A percentile compares a stretch with the other conserved stretches of the same genome.
Conservation (phyloP, 2,329 filamentous ascomycete genomes). For the Claviceps sp. region DNA sequence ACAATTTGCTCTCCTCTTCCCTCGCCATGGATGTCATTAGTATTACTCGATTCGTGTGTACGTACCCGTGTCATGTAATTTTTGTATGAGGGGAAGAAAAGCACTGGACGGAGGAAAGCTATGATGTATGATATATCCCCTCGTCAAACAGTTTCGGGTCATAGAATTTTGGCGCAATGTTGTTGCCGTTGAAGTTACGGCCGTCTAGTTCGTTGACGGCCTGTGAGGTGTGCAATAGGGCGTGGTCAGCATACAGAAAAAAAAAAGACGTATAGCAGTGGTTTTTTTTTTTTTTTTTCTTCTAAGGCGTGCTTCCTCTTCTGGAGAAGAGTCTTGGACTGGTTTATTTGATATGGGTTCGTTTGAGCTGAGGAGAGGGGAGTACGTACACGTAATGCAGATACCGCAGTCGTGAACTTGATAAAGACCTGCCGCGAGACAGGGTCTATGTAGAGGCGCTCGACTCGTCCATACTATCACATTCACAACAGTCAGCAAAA, state of each 20-base stretch:
- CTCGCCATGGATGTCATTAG: no score
- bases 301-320: no score
- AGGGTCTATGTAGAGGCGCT: constrained; percentile 63
- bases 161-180: constrained; percentile 71
- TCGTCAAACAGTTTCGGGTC: constrained; percentile 69
- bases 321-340: neutral
- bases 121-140: constrained; percentile 33
- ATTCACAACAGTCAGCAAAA: no score
- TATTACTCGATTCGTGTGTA: no score
- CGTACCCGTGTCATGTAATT: no score
- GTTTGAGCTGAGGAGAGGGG: neutral
- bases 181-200: constrained; percentile 76
- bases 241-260: neutral
- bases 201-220: constrained; percentile 85
- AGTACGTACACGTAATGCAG: constrained; percentile 61
- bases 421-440: constrained; percentile 65
- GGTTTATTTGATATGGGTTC: neutral
- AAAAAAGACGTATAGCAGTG: neutral
- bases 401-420: constrained; percentile 77
- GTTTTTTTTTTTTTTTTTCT: no score
- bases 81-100: no score
- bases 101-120: neutral
- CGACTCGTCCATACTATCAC: constrained; percentile 65
- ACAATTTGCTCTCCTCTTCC: no score
- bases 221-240: constrained; percentile 35